Evolutionary conservation across 352 stramenopile species (phyloP), one percentile per base, ranked within the genome.

Genomic region (Phytopythium kandeliae): DNA sequence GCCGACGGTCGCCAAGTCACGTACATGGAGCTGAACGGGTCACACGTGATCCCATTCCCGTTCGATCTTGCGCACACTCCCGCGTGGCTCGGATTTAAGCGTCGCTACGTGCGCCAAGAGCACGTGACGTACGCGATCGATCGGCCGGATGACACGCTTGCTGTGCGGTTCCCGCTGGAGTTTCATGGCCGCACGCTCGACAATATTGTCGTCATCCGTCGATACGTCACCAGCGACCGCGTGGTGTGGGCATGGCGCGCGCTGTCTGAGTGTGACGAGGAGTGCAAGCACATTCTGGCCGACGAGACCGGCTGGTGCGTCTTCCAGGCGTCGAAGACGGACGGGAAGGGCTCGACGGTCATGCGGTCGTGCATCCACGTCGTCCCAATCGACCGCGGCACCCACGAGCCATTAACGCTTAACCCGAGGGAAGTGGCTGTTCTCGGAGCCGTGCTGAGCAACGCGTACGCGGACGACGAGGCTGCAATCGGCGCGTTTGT

Each of bases 261-360:
- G 2, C 46, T 69, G 2, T 63, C 63, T 0, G 58, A 79, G 31
- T 63, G 65, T n/a, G 60, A 67, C 50, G 49, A 63, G 1, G 2
- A 56, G n/a, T 66, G 67, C n/a, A 62, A 38, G n/a, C 60, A 63
- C 2, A 61, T 82, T 55, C 58, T 63, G 22, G 65, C 65, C 35
- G 69, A 84, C 33, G 67, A 86, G 25, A 84, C 69, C 2, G 71
- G 70, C 0, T 82, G 74, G 74, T 65, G 62, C n/a, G 54, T 80
- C 11, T 60, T 80, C 11, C 58, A 57, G 10, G 47, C 62, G 4
- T 35, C 24, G 15, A 8, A 30, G 48, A 3, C 30, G 2, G 22
- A 17, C 0, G 33, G n/a, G 1, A 6, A 3, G 16, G 16, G 15
- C 4, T 25, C 25, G 1, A 48, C 42, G 9, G 16, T 16, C 16